Evolutionary conservation across 345 rosid genomes (phyloP), one percentile per base, ranked within the genome.

Genomic region (Garcia nutans): DNA sequence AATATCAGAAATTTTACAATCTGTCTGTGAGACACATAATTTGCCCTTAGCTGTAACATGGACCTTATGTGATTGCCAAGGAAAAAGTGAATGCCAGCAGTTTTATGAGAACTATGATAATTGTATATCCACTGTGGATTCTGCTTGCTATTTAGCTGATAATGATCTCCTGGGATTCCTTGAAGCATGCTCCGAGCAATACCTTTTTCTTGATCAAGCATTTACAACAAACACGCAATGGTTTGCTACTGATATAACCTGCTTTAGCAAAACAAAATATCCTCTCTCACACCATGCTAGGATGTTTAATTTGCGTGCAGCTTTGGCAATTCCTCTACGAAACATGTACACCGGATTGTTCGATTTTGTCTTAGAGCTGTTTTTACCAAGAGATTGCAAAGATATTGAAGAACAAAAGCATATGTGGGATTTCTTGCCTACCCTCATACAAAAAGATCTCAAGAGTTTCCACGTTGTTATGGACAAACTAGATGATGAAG

Each of bases 11-110:
- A 82, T 83, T 79, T 78, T 90, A 79, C 77, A 76, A 63, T 79
- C 88, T 62, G 85, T 87, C 78, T 91, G 92, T 88, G 82, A 67
- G 70, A 80, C 65, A 42, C 75, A 90, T 85, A 80, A 81, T 65
- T 64, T 93, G 72, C 93, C 95, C 67, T 77, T 93, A 81, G 98
- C 98, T 80, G 84, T 89, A 72, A 89, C 95, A 23, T 93, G 98
- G 98, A 87, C 92, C 1, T 84, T 89, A 8, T 86, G 88, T 77
- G 77, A 76, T 49, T 73, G 69, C 52, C 93, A 86, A 80, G 83
- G 87, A 41, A 82, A 88, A 84, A 78, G 74, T 72, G 96, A 92
- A 74, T 75, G 84, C 52, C 85, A 86, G 13, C 90, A 81, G 76
- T 86, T 92, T 54, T 71, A 77, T 49, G 87, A 83, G 80, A 91